Evolutionary conservation across 495 filamentous ascomycete species (phyloP), one percentile per base, ranked within the genome.

Genomic region (Neurospora cerealis): DNA sequence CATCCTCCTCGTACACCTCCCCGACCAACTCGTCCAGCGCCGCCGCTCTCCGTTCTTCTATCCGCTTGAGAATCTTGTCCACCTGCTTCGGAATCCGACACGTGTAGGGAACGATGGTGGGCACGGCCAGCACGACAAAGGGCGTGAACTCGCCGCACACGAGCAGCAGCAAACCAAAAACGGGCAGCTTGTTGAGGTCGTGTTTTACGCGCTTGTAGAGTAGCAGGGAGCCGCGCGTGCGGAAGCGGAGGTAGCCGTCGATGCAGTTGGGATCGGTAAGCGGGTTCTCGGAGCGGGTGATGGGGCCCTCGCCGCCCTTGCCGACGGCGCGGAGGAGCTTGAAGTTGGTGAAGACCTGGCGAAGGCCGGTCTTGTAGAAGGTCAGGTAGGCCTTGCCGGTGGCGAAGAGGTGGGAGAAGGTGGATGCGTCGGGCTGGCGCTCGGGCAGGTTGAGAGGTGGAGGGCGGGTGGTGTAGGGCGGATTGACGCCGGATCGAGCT

Each of bases 361-460:
- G 87, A 36, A 97, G 80, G 17, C 95, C 95, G 34, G 88, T 87
- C 80, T 96, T 97, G 88, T 97, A 98, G 87, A 98, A 98, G 39
- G 82, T 81, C 7, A 89, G 77, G 81, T 92, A 92, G 28, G 88
- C 84, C 71, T 88, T 88, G 66, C 89, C 91, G 5, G 84, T 78
- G 0, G 74, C 66, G 77, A 86, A 81, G 46, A 84, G 78, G 82
- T 91, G 84, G 1, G 10, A 73, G 76, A 88, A 77, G 38, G 79
- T 77, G 37, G 79, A 81, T 41, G 83, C 78, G 39, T 75, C 72
- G 6, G 81, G 73, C 11, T 78, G 76, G 39, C 83, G 85, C 17
- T 60, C 71, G 2, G 90, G 88, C n/a, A 90, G 78, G 42, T 81
- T 71, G 69, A 92, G 84, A 0, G 86, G 86, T 1, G 89, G 87